phyloP scores from a whole-genome alignment of 179 eudicot species.

The Silene coronaria region DNA sequence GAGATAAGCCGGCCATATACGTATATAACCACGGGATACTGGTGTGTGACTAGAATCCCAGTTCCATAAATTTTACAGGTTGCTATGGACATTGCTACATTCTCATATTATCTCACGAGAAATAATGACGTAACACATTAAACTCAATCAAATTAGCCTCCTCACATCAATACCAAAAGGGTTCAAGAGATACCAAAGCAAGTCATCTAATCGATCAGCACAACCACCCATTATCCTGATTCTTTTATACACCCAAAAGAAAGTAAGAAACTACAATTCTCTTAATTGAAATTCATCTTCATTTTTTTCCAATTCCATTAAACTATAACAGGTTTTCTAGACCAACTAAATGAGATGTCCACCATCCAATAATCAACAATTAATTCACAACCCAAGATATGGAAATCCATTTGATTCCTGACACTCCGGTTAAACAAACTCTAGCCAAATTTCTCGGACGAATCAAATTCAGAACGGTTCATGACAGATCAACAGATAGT shows the following conservation, averaged over 20 bases:
- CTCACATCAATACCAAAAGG: not conserved
- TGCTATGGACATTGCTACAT: not conserved
- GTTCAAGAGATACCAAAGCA: not conserved
- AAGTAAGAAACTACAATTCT: not conserved
- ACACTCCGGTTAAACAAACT: no score
- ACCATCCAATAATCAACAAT: no score
- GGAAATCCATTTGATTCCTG: no score
- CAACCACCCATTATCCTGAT: not conserved
- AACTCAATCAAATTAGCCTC: constrained; percentile 4
- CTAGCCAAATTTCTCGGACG: no score
- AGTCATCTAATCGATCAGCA: not conserved
- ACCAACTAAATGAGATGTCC: no score
- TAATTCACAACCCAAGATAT: no score
- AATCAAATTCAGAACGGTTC: not conserved
- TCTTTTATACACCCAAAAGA: no score
- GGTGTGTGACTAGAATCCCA: not conserved
- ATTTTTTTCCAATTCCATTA: no score
- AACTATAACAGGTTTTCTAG: no score
- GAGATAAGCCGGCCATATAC: no score
- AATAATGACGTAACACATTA: constrained; percentile 1
- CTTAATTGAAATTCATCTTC: not conserved
- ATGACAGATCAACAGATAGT: not conserved
- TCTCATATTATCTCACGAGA: not conserved
- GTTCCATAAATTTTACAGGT: not conserved
- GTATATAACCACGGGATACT: not conserved